Evolutionary conservation across 2,329 filamentous ascomycete genomes (phyloP), one percentile per base, ranked within the genome.

Genomic region (Ceratocystis cubensis): DNA sequence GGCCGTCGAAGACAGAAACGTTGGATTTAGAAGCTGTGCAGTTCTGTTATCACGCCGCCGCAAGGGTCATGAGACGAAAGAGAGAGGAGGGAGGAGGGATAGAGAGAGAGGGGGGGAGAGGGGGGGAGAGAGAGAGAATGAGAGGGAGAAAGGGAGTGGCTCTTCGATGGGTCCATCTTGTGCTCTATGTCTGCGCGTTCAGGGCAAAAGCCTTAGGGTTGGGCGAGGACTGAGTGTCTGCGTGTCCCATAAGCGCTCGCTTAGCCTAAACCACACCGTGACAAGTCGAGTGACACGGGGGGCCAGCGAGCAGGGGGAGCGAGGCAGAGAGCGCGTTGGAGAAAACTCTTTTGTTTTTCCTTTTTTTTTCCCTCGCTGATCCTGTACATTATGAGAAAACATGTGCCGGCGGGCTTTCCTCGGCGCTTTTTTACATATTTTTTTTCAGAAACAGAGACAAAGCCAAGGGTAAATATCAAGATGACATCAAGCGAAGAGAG

Each of bases 321-420:
- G 53, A 22, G 15, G 22, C 22, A 17, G 10, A 2, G 7, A 5
- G 48, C 48, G 53, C 17, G 28, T 33, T 57, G 53, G 53, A 57
- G 53, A 57, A 57, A 17, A 33, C n/a, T 2, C 30, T 57, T 28
- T 5, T 17, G 5, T 8, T 50, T 50, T 17, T 17, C 6, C 25
- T 57, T 15, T 6, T 22, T 20, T n/a, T 13, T 13, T 13, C 1
- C 7, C 22, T 10, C 25, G n/a, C 2, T 6, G 33, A 37, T 37
- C 33, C 8, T 33, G 7, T 33, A 33, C 30, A 33, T 33, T 17
- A 33, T 20, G 53, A 30, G 25, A 57, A 33, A 33, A 57, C 25
- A 33, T 57, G 50, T 56, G 25, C 53, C 25, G 28, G 22, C 53
- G 53, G 53, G n/a, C 53, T 57, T 57, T 57, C 53, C 30, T 57